Evolutionary conservation across 768 basidiomycete genomes (phyloP), one percentile per base, ranked within the genome.

Genomic region (Rhodocollybia butyracea): DNA sequence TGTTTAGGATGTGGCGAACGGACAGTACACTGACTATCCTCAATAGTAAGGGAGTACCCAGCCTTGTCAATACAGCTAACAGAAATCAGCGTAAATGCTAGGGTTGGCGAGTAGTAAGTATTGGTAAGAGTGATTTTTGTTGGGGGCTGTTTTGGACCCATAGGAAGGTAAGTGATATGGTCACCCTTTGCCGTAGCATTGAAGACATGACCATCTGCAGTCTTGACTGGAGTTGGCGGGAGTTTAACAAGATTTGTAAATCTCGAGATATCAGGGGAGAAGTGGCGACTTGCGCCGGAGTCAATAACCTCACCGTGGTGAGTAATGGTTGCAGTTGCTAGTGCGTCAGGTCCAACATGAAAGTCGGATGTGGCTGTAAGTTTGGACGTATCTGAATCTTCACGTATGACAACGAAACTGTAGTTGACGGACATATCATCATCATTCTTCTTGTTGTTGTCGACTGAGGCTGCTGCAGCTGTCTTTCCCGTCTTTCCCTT

Each of bases 251-350:
- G 73, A 39, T 65, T 65, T 24, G 61, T 41, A 57, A 76, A 68
- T n/a, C 57, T 48, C 17, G 59, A n/a, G 7, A 63, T 46, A 47
- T 68, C 61, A 1, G 69, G 70, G 3, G 68, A 64, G 60, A 74
- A 70, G 47, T 74, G 73, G n/a, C 57, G 58, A 11, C 59, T 68
- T 12, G 71, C 66, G 29, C 73, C 69, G 47, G 68, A 66, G 60
- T 75, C 66, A n/a, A 67, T 59, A 24, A 66, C 64, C 42, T 58
- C 53, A 21, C 43, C 55, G 5, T 34, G 53, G n/a, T n/a, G n/a
- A n/a, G n/a, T n/a, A n/a, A n/a, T n/a, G n/a, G n/a, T n/a, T n/a
- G n/a, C n/a, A n/a, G n/a, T n/a, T n/a, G n/a, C n/a, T n/a, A n/a
- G n/a, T n/a, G n/a, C n/a, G n/a, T n/a, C n/a, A n/a, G n/a, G n/a